phyloP scores from a whole-genome alignment of 2,329 filamentous ascomycete genomes.

The Elsinoe batatas region DNA sequence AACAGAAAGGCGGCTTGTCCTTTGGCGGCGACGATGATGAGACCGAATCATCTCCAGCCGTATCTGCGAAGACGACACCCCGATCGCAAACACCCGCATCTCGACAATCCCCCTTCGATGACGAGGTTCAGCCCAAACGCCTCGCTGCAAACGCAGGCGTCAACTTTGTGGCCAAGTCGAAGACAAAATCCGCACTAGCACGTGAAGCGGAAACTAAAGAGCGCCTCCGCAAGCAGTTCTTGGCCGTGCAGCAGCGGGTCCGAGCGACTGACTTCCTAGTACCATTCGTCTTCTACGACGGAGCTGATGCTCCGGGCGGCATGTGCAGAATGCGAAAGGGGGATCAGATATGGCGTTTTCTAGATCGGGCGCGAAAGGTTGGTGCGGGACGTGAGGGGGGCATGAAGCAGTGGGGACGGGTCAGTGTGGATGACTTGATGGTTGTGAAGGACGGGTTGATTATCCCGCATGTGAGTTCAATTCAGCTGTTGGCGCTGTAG shows the following conservation, averaged over 20 bases:
- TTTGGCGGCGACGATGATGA: constrained; percentile 63
- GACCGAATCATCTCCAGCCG: constrained; percentile 24
- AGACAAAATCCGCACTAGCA: constrained; percentile 67
- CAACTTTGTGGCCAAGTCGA: constrained; percentile 57
- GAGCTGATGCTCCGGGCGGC: constrained; percentile 78
- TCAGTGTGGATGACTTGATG: constrained; percentile 93
- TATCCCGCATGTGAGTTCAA: constrained; percentile 71
- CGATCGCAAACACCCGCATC: constrained; percentile 5
- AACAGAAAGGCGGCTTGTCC: constrained; percentile 51
- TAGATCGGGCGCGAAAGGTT: constrained; percentile 84
- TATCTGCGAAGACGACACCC: constrained; percentile 1
- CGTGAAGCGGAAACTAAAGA: constrained; percentile 72
- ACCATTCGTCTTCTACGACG: constrained; percentile 96
- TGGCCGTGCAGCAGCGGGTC: constrained; percentile 72
- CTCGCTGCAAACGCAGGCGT: constrained; percentile 55
- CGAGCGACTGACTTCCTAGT: constrained; percentile 83
- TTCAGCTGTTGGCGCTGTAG: neutral
- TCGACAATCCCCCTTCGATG: neutral
- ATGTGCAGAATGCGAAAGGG: constrained; percentile 83
- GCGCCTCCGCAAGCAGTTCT: constrained; percentile 65
- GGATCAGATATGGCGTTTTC: constrained; percentile 82
- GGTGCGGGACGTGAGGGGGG: constrained; percentile 61
- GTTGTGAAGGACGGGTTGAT: constrained; percentile 84
- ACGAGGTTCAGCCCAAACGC: constrained; percentile 25
- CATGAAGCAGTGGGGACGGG: constrained; percentile 76